These are phyloP conservation scores for Entomortierella lignicola DNA, from an alignment of 192 early-diverging fungal species.

Conservation along the genomic window DNA sequence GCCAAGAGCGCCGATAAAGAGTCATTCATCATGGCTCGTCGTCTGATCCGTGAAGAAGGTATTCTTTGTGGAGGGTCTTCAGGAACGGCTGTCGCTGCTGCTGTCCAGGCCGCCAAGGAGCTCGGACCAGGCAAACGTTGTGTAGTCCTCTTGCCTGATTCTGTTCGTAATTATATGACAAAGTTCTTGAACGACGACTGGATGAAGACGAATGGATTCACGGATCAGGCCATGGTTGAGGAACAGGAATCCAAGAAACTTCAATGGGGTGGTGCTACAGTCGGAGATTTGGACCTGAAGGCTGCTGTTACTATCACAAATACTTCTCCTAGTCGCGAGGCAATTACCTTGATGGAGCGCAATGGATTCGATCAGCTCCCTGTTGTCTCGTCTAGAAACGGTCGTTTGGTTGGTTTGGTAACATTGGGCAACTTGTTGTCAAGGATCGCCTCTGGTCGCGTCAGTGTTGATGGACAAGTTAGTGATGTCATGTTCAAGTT, in stretches of 20 bases:
- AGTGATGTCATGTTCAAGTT: constrained; percentile 84
- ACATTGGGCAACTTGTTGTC: constrained; percentile 90
- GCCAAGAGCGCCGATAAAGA: constrained; percentile 96
- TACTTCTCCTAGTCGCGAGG: constrained; percentile 77
- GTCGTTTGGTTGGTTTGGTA: constrained; percentile 82
- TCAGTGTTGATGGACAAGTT: constrained; percentile 71
- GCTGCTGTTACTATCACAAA: constrained; percentile 88
- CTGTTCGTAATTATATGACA: constrained; percentile 99
- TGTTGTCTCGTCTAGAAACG: constrained; percentile 71
- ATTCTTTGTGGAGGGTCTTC: constrained; percentile 96
- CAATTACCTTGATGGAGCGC: constrained; percentile 88
- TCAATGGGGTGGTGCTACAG: constrained; percentile 85
- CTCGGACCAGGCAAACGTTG: constrained; percentile 90
- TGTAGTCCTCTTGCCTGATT: constrained; percentile 96
- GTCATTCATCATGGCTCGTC: constrained; percentile 96
- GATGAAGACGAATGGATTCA: constrained; percentile 93
- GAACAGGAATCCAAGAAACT: constrained; percentile 73
- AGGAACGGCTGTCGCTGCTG: constrained; percentile 92
- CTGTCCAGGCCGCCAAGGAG: constrained; percentile 81
- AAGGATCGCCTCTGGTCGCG: constrained; percentile 79
- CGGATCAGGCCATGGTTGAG: constrained; percentile 78
- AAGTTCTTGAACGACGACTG: constrained; percentile 99
- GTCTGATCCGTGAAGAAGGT: constrained; percentile 97
- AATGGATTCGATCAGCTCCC: constrained; percentile 97
- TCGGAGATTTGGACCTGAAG: constrained; percentile 82